Percentiles rank a stretch among this genome's conserved stretches.
These are phyloP conservation scores for Ogataea angusta DNA, from an alignment of 805 yeast genomes.

Conservation along the genomic window DNA sequence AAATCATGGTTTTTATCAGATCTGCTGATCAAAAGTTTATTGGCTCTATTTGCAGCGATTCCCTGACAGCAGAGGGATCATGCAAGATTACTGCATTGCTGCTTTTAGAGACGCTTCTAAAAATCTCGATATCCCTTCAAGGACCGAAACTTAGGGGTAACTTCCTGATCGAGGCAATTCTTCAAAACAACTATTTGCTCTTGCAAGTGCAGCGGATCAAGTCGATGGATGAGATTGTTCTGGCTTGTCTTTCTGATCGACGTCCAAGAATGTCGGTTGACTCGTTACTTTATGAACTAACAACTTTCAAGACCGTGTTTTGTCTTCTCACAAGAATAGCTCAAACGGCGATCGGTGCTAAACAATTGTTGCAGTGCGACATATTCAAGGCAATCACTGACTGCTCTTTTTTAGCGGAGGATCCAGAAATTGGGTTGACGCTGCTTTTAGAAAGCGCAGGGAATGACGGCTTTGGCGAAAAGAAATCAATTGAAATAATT, in stretches of 20 bases:
- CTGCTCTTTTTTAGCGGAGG: slow-evolving; percentile 57
- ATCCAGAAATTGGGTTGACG: slow-evolving; percentile 74
- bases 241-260: slow-evolving; percentile 30
- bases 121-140: slow-evolving; percentile 46
- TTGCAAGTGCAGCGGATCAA: slow-evolving; percentile 65
- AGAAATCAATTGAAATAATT: slow-evolving; percentile 39
- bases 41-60: slow-evolving; percentile 69
- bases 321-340: slow-evolving; percentile 72
- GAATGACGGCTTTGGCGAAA: slow-evolving; percentile 5
- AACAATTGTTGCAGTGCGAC: slow-evolving; percentile 69
- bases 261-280: slow-evolving; percentile 44
- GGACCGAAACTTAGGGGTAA: slow-evolving; percentile 50
- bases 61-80: slow-evolving; percentile 74
- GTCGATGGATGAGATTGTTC: slow-evolving; percentile 62
- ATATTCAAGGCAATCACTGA: slow-evolving; percentile 59
- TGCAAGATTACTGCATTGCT: slow-evolving; percentile 72
- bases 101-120: slow-evolving; percentile 52
- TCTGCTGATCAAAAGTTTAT: slow-evolving; percentile 59
- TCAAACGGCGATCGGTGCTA: slow-evolving; percentile 74
- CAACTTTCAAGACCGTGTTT: slow-evolving; percentile 70
- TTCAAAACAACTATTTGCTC: slow-evolving; percentile 62
- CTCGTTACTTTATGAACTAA: slow-evolving; percentile 64
- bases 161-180: slow-evolving; percentile 57
- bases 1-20: slow-evolving; percentile 51
- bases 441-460: slow-evolving; percentile 20